phyloP scores from a whole-genome alignment of 2,329 filamentous ascomycete genomes.

The Fusarium virguliforme region DNA sequence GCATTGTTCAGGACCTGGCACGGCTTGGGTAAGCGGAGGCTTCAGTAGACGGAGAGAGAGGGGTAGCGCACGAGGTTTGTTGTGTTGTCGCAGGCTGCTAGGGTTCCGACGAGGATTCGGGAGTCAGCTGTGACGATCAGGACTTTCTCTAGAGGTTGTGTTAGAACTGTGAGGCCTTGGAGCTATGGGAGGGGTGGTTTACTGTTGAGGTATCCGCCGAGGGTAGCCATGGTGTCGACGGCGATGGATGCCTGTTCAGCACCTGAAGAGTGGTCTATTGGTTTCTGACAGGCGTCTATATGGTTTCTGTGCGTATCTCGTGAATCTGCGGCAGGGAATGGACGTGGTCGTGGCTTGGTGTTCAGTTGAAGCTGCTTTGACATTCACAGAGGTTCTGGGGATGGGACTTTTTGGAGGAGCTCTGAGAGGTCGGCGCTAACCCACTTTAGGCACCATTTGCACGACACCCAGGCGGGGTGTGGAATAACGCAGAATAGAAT shows the following conservation, averaged over 20 bases:
- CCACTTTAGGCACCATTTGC: conserved; percentile 36
- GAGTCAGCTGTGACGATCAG: conserved; percentile 94
- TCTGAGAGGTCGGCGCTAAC: conserved; percentile 40
- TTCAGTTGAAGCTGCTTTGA: conserved; percentile 31
- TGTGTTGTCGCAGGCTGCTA: conserved; percentile 89
- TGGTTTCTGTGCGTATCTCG: background rate
- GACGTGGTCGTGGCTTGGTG: conserved; percentile 1
- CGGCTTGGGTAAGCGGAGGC: conserved; percentile 34
- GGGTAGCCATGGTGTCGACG: conserved; percentile 58
- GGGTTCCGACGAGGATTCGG: conserved; percentile 85
- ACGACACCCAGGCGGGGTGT: background rate
- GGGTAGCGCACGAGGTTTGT: conserved; percentile 81
- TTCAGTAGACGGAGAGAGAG: background rate
- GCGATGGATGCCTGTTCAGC: conserved; percentile 11
- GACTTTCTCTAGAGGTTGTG: conserved; percentile 80
- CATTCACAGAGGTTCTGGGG: conserved; percentile 30
- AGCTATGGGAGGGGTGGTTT: conserved; percentile 41
- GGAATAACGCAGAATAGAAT: too few species aligned
- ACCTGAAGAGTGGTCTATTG: background rate
- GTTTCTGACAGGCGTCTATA: background rate
- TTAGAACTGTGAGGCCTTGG: conserved; percentile 23
- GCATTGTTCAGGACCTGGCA: conserved; percentile 82
- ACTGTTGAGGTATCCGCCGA: conserved; percentile 65
- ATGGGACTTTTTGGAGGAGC: conserved; percentile 50
- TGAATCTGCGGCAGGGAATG: background rate